Base-by-base conservation (phyloP, 1,139 yeast genomes). In the Sugiyamaella sp. region DNA sequence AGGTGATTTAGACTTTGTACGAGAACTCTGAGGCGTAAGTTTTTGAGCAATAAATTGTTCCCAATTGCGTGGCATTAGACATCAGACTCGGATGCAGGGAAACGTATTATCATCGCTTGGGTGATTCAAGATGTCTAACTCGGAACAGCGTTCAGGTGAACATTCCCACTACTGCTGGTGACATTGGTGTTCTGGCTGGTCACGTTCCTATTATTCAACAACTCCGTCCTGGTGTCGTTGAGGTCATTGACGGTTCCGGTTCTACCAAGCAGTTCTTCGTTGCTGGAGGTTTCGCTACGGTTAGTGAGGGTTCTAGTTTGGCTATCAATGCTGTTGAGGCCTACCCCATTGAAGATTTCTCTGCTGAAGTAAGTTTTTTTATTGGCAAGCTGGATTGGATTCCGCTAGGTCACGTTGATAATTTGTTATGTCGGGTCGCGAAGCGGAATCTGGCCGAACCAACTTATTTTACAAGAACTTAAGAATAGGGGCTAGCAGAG, bases 131-230 rank as follows among this genome's bases (percentile, higher is more conserved):
- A 22, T 10, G 35, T 24, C 49, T 46, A 46, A 46, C 59, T 49
- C 35, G 38, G 52, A 74, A 73, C 16, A 74, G 86, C 73, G 76
- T 87, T 65, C 99, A 93, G 80, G 99, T 95, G 65, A 93, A 93
- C 79, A 80, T 93, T 67, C 99, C 99, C 69, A 93, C 97, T 60
- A 81, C 88, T 69, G 86, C 95, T 64, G 99, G 99, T 73, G 95
- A 89, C 72, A 84, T 93, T 75, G 99, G 99, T 88, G 84, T 93
- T 64, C 80, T 93, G 71, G 97, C 99, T 68, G 86, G 89, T 79
- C 99, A 93, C 82, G 96, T 93, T 71, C 99, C 99, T 69, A 85
- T 89, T 70, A 91, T 93, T 63, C 98, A 95, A 78, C 97, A 95
- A 80, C 84, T 93, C 73, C 84, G 86, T 72, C 97, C 99, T 66